Percentiles rank a stretch among this genome's conserved stretches.
Evolutionary conservation across 306 rosid species (phyloP).

Genomic region (Pterocarpus macrocarpus): DNA sequence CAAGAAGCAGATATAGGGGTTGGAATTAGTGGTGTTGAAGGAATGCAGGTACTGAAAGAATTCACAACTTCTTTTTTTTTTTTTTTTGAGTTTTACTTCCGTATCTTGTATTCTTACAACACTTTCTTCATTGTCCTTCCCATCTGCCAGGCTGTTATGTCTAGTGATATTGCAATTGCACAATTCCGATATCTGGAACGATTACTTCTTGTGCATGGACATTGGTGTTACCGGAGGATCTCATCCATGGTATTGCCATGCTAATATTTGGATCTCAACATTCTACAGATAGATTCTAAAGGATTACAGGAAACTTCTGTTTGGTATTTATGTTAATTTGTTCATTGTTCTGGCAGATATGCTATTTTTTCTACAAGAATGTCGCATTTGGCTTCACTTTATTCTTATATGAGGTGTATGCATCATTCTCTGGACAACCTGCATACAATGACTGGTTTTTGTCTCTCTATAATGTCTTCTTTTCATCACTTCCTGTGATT

Average conservation of each 20-base stretch:
- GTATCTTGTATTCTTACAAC: slow-evolving; percentile 16
- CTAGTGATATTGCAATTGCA: slow-evolving; percentile 96
- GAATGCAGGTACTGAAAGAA: slow-evolving; percentile 87
- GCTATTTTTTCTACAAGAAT: slow-evolving; percentile 98
- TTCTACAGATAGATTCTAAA: slow-evolving; percentile 30
- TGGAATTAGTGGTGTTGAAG: slow-evolving; percentile 97
- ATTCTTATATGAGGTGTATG: slow-evolving; percentile 83
- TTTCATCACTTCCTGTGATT: slow-evolving; percentile 92
- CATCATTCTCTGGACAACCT: slow-evolving; percentile 89
- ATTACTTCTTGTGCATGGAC: slow-evolving; percentile 97
- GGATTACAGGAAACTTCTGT: not conserved
- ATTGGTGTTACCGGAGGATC: slow-evolving; percentile 98
- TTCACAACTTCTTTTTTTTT: slow-evolving; percentile 22
- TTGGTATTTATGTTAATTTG: slow-evolving; percentile 41
- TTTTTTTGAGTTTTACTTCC: slow-evolving; percentile 33
- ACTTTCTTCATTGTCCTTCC: slow-evolving; percentile 22
- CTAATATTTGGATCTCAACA: slow-evolving; percentile 7
- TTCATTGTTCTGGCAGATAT: slow-evolving; percentile 76
- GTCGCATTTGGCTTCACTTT: slow-evolving; percentile 87
- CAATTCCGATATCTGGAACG: slow-evolving; percentile 92
- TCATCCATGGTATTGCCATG: slow-evolving; percentile 82
- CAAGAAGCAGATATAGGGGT: slow-evolving; percentile 99
- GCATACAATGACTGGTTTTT: slow-evolving; percentile 96
- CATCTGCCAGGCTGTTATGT: slow-evolving; percentile 88
- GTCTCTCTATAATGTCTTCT: slow-evolving; percentile 84